A percentile compares a stretch with the other conserved stretches of the same genome.
phyloP scores from a whole-genome alignment of 2,329 filamentous ascomycete genomes.

The Aspergillus sergii region DNA sequence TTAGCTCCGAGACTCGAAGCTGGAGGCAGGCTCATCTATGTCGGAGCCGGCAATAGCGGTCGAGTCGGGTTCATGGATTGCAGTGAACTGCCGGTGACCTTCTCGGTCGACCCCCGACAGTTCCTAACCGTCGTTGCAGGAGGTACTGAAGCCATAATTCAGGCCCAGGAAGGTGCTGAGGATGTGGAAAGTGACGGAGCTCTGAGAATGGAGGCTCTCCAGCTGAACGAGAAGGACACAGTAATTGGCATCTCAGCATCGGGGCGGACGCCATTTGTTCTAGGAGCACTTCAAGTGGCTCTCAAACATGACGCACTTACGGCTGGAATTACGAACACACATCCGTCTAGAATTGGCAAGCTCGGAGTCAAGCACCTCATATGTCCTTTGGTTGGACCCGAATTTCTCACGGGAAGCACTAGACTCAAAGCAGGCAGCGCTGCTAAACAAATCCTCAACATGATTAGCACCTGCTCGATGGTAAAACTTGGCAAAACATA shows the following conservation, averaged over 20 bases:
- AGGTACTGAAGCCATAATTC: not conserved
- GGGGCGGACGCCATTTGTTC: slow-evolving; percentile 13
- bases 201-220: not conserved
- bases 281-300: not conserved
- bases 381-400: slow-evolving; percentile 44
- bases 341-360: slow-evolving; percentile 34
- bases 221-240: not conserved
- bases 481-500: slow-evolving; percentile 47
- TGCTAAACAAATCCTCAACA: slow-evolving; percentile 50
- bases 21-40: slow-evolving; percentile 15
- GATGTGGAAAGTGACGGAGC: slow-evolving; percentile 33
- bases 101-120: slow-evolving; percentile 25
- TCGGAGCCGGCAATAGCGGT: not conserved
- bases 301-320: not conserved
- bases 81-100: not conserved
- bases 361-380: slow-evolving; percentile 39
- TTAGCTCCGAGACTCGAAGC: not conserved
- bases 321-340: not conserved
- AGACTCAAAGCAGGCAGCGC: slow-evolving; percentile 50
- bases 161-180: not conserved
- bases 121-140: slow-evolving; percentile 31
- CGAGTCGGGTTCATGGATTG: not conserved
- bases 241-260: not conserved
- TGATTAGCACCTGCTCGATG: slow-evolving; percentile 49
- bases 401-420: slow-evolving; percentile 51